These are phyloP conservation scores for Pachyrhizus erosus DNA, from an alignment of 306 rosid species.

Conservation along the genomic window DNA sequence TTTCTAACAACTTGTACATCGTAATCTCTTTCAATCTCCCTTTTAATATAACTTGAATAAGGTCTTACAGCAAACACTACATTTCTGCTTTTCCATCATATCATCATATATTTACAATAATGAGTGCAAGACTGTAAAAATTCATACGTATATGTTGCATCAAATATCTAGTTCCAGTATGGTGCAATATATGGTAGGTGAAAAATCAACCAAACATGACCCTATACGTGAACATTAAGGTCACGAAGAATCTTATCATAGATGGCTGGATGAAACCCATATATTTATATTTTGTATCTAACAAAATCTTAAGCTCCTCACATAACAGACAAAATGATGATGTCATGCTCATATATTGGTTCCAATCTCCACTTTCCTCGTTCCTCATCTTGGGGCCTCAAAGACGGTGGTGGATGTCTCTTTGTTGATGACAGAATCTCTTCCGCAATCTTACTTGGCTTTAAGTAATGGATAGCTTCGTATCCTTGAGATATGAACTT, in stretches of 20 bases:
- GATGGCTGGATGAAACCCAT: conserved; percentile 45
- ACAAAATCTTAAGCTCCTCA: conserved; percentile 46
- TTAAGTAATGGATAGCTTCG: background rate
- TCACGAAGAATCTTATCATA: conserved; percentile 44
- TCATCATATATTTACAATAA: background rate
- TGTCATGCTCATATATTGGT: conserved; percentile 43
- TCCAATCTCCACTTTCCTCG: conserved; percentile 34
- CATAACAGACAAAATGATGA: conserved; percentile 27
- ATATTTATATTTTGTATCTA: conserved; percentile 45
- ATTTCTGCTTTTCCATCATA: background rate
- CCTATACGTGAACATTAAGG: conserved; percentile 24
- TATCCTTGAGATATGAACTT: background rate
- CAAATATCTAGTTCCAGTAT: conserved; percentile 16
- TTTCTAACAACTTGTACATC: background rate
- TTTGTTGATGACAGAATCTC: conserved; percentile 44
- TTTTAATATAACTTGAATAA: background rate
- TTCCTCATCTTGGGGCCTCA: conserved; percentile 33
- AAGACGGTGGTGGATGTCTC: conserved; percentile 23
- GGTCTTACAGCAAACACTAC: background rate
- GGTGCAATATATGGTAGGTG: conserved; percentile 48
- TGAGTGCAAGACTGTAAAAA: background rate
- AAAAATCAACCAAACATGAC: conserved; percentile 34
- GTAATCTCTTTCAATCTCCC: background rate
- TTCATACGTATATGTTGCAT: background rate
- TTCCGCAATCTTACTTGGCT: conserved; percentile 21